Evolutionary conservation across 176 grass and related monocot species (phyloP), one percentile per base, ranked within the genome.

Genomic region (Chrysopogon serrulatus): DNA sequence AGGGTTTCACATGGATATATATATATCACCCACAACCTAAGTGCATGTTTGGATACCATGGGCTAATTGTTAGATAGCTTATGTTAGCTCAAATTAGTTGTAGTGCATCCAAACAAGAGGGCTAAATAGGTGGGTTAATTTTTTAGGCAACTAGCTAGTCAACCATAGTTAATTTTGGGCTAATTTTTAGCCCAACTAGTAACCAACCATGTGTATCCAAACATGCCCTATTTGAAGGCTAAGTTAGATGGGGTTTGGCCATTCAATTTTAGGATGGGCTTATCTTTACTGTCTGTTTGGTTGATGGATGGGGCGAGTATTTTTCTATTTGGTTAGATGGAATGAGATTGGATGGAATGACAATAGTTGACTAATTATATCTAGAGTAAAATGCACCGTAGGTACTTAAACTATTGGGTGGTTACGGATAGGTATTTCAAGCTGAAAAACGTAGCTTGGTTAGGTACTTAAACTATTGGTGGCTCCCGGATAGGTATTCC

Each of bases 1-100:
- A 37, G n/a, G n/a, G n/a, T 84, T 80, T 68, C 32, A 44, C 86
- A 65, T 27, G 66, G 68, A 48, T 74, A 21, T n/a, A n/a, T n/a
- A n/a, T 66, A 12, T 48, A 37, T 34, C 73, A 68, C 31, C 45
- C 44, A 59, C 10, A 72, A 47, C 7, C 69, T 54, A 54, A 54
- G 51, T 19, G 51, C 5, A 24, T 56, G 18, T 21, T 53, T 53
- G 19, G 49, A 53, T 53, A 53, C 45, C 16, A 2, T 48, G 45
- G 45, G 45, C 16, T 48, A 18, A 48, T 48, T 48, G 16, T 18
- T 54, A 54, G 51, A 6, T 54, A 23, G 51, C 51, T 54, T 10
- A n/a, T 54, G 21, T 54, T 54, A 54, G 51, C 21, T 54, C 19
- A 53, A 53, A 23, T 53, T 53, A 44, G 44, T 0, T 53, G 49